Evolutionary conservation across 1,284 basidiomycete species (phyloP).

Genomic region (Hemileia vastatrix): DNA sequence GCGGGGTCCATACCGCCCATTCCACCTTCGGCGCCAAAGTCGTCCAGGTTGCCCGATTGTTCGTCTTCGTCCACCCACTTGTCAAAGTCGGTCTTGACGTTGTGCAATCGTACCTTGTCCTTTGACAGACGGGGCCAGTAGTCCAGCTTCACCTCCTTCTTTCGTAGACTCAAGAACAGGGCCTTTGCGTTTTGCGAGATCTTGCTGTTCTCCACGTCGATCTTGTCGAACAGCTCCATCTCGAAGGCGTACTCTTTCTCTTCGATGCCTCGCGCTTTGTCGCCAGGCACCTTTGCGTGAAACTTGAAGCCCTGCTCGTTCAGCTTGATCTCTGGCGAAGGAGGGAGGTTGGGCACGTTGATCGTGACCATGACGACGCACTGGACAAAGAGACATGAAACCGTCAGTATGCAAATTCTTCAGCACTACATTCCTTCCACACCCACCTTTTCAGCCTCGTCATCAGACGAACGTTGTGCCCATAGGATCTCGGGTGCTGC

Average conservation of each 20-base stretch:
- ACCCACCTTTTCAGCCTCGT: conserved; percentile 40
- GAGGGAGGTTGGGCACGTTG: conserved; percentile 42
- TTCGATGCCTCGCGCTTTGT: no score
- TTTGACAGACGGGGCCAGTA: conserved; percentile 45
- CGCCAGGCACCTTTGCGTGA: conserved; percentile 33
- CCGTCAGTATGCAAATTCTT: no score
- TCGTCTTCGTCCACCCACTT: conserved; percentile 47
- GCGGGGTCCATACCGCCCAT: conserved; percentile 17
- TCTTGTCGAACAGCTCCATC: conserved; percentile 42
- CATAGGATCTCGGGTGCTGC: conserved; percentile 43
- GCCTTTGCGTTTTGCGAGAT: conserved; percentile 38
- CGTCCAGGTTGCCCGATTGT: no score
- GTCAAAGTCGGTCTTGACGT: conserved; percentile 46
- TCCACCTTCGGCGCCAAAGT: conserved; percentile 28
- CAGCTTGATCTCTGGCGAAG: conserved; percentile 36
- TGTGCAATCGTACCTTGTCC: conserved; percentile 44
- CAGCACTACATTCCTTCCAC: no score
- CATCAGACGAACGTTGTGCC: conserved; percentile 39
- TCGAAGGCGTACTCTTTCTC: conserved; percentile 38
- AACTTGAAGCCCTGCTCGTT: conserved; percentile 34
- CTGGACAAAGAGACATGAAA: no score
- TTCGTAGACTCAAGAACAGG: conserved; percentile 39
- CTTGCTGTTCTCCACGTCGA: conserved; percentile 38
- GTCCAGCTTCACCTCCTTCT: conserved; percentile 38
- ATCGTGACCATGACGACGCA: conserved; percentile 44